Conservation (phyloP, 2,329 filamentous ascomycete genomes). For the Ascochyta koolunga region DNA sequence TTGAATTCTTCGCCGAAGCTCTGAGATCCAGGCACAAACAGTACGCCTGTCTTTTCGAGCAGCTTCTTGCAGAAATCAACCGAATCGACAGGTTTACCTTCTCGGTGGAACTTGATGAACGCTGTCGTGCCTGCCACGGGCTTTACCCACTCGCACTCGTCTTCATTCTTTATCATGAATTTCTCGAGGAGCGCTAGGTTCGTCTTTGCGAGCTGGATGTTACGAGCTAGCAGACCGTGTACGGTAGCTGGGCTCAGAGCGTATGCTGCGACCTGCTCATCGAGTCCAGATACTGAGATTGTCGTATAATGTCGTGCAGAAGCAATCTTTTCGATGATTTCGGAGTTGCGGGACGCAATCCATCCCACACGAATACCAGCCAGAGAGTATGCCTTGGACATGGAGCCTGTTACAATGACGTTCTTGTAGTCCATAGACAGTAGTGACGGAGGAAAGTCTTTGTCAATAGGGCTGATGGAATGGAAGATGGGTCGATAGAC, state of each 20-base stretch:
- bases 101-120: conserved; percentile 71
- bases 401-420: conserved; percentile 75
- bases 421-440: conserved; percentile 75
- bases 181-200: conserved; percentile 71
- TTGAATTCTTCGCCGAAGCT: conserved; percentile 76
- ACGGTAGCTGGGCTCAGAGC: conserved; percentile 71
- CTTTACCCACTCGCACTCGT: conserved; percentile 71
- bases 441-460: conserved; percentile 68
- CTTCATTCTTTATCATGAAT: conserved; percentile 69
- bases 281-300: conserved; percentile 82
- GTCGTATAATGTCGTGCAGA: conserved; percentile 80
- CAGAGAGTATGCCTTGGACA: conserved; percentile 85
- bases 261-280: conserved; percentile 78
- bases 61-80: conserved; percentile 73
- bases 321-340: conserved; percentile 68
- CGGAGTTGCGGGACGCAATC: conserved; percentile 71
- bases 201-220: conserved; percentile 68
- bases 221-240: conserved; percentile 66
- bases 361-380: conserved; percentile 84
- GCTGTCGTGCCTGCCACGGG: conserved; percentile 81
- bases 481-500: conserved; percentile 87
- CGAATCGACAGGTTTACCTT: conserved; percentile 70
- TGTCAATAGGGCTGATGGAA: conserved; percentile 60
- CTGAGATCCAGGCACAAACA: conserved; percentile 74
- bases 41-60: conserved; percentile 70